Evolutionary conservation across 2,329 filamentous ascomycete genomes (phyloP).

Genomic region (Epichloe typhina): DNA sequence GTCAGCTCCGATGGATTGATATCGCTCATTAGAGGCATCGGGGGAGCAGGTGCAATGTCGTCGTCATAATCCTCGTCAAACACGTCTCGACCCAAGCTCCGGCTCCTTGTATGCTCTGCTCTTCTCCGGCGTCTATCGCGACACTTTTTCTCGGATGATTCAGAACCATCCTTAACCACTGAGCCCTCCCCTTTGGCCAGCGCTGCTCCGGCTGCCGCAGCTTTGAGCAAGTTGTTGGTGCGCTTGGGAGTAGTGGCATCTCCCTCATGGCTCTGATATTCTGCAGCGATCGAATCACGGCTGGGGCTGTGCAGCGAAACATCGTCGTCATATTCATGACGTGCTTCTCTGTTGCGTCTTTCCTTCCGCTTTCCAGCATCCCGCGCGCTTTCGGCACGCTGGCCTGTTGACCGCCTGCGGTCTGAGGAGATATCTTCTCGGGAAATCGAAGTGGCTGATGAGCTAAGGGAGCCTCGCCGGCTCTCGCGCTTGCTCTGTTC

Average conservation of each 20-base stretch:
- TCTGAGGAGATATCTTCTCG: slow-evolving; percentile 45
- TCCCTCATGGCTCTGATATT: slow-evolving; percentile 19
- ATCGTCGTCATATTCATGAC: slow-evolving; percentile 41
- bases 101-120: slow-evolving; percentile 33
- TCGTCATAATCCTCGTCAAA: slow-evolving; percentile 39
- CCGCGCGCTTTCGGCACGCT: slow-evolving; percentile 37
- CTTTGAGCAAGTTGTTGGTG: slow-evolving; percentile 30
- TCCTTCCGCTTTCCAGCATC: slow-evolving; percentile 36
- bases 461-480: slow-evolving; percentile 50
- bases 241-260: slow-evolving; percentile 32
- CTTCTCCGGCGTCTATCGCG: slow-evolving; percentile 38
- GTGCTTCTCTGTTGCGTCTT: slow-evolving; percentile 38
- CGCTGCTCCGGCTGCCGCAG: slow-evolving; percentile 29
- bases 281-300: slow-evolving; percentile 31
- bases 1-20: slow-evolving; percentile 80
- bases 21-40: slow-evolving; percentile 81
- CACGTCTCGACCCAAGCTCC: slow-evolving; percentile 30
- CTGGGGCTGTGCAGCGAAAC: slow-evolving; percentile 34
- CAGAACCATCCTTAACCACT: slow-evolving; percentile 26
- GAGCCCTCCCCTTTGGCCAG: slow-evolving; percentile 20
- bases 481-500: slow-evolving; percentile 71
- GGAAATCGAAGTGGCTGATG: slow-evolving; percentile 41
- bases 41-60: slow-evolving; percentile 42
- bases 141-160: slow-evolving; percentile 36
- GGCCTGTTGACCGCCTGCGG: slow-evolving; percentile 46